Conservation (phyloP, 2,329 filamentous ascomycete genomes). For the Aspergillus sp. region DNA sequence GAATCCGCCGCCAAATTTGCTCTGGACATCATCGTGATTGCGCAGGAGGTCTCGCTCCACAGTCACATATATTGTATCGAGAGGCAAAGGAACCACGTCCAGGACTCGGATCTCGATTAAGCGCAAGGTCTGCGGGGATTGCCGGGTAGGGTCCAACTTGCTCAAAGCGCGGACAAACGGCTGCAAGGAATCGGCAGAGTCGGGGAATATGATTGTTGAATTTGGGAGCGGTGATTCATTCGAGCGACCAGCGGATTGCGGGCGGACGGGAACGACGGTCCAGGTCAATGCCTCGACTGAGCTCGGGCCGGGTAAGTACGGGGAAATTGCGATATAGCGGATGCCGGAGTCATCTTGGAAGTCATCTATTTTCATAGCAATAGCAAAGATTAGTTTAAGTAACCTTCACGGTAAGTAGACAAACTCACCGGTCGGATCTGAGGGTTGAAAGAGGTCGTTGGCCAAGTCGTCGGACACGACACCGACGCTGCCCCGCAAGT, state of each 20-base stretch:
- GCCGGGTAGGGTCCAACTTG: constrained; percentile 71
- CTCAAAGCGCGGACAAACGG: constrained; percentile 74
- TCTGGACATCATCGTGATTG: constrained; percentile 78
- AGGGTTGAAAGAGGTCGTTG: constrained; percentile 69
- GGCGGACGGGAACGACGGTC: constrained; percentile 78
- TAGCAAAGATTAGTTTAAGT: background rate
- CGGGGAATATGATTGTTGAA: constrained; percentile 73
- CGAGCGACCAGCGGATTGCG: constrained; percentile 44
- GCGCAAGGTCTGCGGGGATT: constrained; percentile 68
- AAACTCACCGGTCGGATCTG: constrained; percentile 51
- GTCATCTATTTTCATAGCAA: constrained; percentile 9
- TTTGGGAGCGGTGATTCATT: constrained; percentile 65
- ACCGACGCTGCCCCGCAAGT: constrained; percentile 80
- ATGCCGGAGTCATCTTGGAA: constrained; percentile 30
- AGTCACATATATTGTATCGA: constrained; percentile 85
- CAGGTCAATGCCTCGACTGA: constrained; percentile 65
- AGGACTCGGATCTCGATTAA: constrained; percentile 82
- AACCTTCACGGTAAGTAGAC: background rate
- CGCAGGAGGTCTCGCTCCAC: constrained; percentile 78
- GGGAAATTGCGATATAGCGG: constrained; percentile 48
- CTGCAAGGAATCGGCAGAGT: constrained; percentile 73
- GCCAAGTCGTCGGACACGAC: constrained; percentile 85
- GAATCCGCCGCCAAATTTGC: constrained; percentile 71
- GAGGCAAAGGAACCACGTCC: constrained; percentile 73
- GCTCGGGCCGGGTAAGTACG: constrained; percentile 42